phyloP scores from a whole-genome alignment of 306 rosid genomes.

The Cyamopsis tetragonoloba region DNA sequence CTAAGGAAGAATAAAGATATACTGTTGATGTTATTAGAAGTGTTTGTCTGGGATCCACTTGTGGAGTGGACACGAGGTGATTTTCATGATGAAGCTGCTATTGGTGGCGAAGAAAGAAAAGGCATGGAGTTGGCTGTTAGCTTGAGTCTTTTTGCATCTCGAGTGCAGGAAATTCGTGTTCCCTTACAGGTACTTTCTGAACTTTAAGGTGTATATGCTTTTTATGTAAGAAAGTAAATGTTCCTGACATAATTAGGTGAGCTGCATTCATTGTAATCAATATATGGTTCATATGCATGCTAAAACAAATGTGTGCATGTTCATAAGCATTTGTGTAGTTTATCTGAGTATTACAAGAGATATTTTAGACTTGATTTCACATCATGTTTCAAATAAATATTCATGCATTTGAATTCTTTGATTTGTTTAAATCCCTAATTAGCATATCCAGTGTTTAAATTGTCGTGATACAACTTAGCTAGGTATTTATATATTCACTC shows the following conservation, averaged over 20 bases:
- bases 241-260: not conserved
- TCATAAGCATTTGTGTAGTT: not conserved
- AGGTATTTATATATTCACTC: slow-evolving; percentile 8
- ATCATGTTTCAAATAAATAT: not conserved
- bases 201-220: slow-evolving; percentile 9
- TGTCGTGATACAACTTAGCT: not conserved
- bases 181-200: slow-evolving; percentile 71
- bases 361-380: not conserved
- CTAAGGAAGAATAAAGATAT: slow-evolving; percentile 87
- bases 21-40: slow-evolving; percentile 85
- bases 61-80: slow-evolving; percentile 98
- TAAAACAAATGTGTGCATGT: slow-evolving; percentile 7
- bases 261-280: not conserved
- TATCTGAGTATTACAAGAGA: slow-evolving; percentile 10
- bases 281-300: not conserved
- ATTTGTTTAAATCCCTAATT: not conserved
- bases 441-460: slow-evolving; percentile 17
- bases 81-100: slow-evolving; percentile 94
- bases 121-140: slow-evolving; percentile 99
- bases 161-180: slow-evolving; percentile 97
- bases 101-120: slow-evolving; percentile 97
- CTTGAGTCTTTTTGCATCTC: slow-evolving; percentile 93
- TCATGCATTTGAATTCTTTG: slow-evolving; percentile 19
- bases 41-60: slow-evolving; percentile 95
- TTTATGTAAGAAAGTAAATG: slow-evolving; percentile 3